Base-by-base conservation (phyloP, 1,284 basidiomycete genomes). In the Marasmius oreades region DNA sequence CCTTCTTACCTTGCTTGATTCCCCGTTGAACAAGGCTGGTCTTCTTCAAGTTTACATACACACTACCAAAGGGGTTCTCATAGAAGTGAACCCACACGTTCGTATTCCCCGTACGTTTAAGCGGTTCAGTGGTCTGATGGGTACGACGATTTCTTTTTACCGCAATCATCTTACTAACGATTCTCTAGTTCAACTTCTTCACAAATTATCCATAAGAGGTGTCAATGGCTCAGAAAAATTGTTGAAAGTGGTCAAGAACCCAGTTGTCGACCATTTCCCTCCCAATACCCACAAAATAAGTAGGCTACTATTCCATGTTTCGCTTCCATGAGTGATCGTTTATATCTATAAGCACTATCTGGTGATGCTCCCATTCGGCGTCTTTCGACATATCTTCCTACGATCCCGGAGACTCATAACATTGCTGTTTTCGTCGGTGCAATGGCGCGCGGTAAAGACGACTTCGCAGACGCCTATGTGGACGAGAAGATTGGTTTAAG, bases 41-140 rank as follows among this genome's bases (percentile, higher is more conserved):
- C 75, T 94, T 33, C 83, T 99, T 7, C 96, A 99, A 73, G 95
- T 99, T 28, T 99, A 97, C 77, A 98, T 99, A 61, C 96, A 98
- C 77, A 99, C 96, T 6, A 92, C 94, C 24, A 93, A 92, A 67
- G 95, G 95, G 48, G 93, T 97, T 18, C 83, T 99, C 51, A 99
- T 99, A 71, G 97, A 99, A 74, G 94, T 99, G 63, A 98, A 99
- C 72, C 96, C 96, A 5, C 91, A 93, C 72, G 95, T 99, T 26
- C 85, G 96, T 60, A 99, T 99, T 67, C 96, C 96, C 10, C 81
- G 96, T 61, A 99, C 96, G 6, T 99, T 99, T 75, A 99, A 99
- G 77, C 87, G 96, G 6, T 99, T 99, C 76, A 94, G 92, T 58
- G 96, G 96, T 37, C 77, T 99, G 59, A 99, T 99, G 97, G 93